Evolutionary conservation across 768 basidiomycete species (phyloP).

Genomic region (Boletus vermiculosoides): DNA sequence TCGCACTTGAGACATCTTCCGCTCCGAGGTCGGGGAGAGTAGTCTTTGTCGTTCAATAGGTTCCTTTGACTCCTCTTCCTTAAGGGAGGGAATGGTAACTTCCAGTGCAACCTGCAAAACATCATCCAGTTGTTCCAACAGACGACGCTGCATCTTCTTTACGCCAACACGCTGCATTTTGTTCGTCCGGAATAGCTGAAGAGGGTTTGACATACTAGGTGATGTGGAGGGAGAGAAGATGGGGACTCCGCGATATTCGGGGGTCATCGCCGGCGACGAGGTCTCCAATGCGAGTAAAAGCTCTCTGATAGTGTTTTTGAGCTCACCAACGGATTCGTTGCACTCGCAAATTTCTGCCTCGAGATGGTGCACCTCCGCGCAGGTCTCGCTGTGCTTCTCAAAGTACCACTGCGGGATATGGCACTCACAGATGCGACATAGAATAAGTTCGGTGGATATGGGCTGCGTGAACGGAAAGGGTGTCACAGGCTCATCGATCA

Average conservation of each 20-base stretch:
- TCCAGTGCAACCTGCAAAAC: constrained; percentile 77
- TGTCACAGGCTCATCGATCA: constrained; percentile 48
- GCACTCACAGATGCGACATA: constrained; percentile 97
- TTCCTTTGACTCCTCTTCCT: constrained; percentile 88
- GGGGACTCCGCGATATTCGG: constrained; percentile 87
- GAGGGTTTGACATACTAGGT: constrained; percentile 68
- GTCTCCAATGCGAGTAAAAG: constrained; percentile 70
- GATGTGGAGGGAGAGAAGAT: constrained; percentile 75
- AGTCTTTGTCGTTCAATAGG: constrained; percentile 92
- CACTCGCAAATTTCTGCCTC: constrained; percentile 93
- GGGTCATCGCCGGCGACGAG: constrained; percentile 60
- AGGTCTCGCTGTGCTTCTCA: constrained; percentile 99
- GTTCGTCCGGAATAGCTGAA: constrained; percentile 72
- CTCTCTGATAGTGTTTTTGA: constrained; percentile 83
- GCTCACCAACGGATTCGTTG: constrained; percentile 89
- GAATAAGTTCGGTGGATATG: constrained; percentile 78
- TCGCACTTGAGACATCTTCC: constrained; percentile 78
- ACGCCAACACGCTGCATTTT: constrained; percentile 80
- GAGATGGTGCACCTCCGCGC: constrained; percentile 91
- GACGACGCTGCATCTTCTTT: constrained; percentile 75
- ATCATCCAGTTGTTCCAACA: constrained; percentile 86
- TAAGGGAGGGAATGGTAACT: constrained; percentile 82
- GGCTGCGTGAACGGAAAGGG: constrained; percentile 76
- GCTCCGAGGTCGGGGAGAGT: constrained; percentile 85
- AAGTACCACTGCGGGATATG: constrained; percentile 99